Evolutionary conservation across 2,329 filamentous ascomycete species (phyloP), one percentile per base, ranked within the genome.

Genomic region (Ophiocordyceps camponoti-rufipedis): DNA sequence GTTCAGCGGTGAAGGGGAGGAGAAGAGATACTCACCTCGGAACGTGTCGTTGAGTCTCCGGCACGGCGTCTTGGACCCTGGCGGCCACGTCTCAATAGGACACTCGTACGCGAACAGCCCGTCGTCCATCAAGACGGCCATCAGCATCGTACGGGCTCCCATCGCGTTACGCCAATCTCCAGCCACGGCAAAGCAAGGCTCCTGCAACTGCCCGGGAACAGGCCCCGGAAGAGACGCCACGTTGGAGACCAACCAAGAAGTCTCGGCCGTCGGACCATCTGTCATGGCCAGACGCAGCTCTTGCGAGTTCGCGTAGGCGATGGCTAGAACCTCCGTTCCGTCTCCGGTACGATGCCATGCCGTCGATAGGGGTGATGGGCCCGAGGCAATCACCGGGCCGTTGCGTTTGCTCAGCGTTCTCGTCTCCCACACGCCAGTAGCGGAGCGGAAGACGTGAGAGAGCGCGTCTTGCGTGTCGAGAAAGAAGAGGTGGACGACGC

Each of bases 401-500:
- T 43, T 35, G 5, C 48, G 43, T 19, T 39, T 41, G 5, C 35
- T 43, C 40, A 49, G 31, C 13, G 47, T 43, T n/a, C 46, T 46
- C 7, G 42, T 19, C 23, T 45, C 50, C 54, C 54, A 55, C 5
- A 39, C 43, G 2, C 52, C 53, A 5, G 14, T 16, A 2, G 46
- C n/a, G 6, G 43, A 28, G 41, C 49, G 45, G 40, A 48, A 51
- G 1, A 52, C 19, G 40, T 55, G 48, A 1, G 47, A 43, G 3
- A 55, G 32, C 6, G 43, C 33, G 40, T 51, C 47, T 12, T 41
- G 44, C 13, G 48, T 47, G 28, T 48, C 48, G 5, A 56, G 41
- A 44, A 53, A 56, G 45, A 56, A 55, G 23, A 54, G 19, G 45
- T 56, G 54, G 6, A 49, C 44, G 7, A 42, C 43, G 5, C 51